phyloP scores from a whole-genome alignment of 495 filamentous ascomycete species.

The Xanthoparmelia taractica region DNA sequence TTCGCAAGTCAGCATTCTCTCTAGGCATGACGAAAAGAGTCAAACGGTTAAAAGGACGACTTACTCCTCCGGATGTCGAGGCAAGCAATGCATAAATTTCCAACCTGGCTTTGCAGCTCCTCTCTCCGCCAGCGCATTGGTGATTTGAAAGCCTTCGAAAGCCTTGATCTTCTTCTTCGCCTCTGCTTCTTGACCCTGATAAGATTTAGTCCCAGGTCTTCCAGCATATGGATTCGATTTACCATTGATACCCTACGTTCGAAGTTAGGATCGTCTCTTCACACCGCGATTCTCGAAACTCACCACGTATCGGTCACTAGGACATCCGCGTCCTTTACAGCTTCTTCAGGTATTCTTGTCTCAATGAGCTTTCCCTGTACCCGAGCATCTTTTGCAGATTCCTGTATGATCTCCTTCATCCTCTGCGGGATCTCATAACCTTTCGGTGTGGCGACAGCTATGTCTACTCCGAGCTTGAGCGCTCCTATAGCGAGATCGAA shows the following conservation, averaged over 20 bases:
- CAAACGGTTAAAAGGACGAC: not conserved
- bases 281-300: conserved; percentile 54
- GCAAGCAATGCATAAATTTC: conserved; percentile 99
- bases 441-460: conserved; percentile 77
- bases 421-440: conserved; percentile 67
- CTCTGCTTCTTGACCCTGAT: conserved; percentile 79
- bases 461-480: conserved; percentile 74
- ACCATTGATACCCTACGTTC: conserved; percentile 4
- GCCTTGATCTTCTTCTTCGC: conserved; percentile 62
- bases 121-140: conserved; percentile 65
- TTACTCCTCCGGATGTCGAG: conserved; percentile 79
- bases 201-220: not conserved
- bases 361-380: conserved; percentile 61
- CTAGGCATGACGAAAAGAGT: not conserved
- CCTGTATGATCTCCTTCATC: conserved; percentile 62
- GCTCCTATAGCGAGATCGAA: conserved; percentile 85
- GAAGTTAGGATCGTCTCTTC: not conserved
- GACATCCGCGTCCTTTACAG: conserved; percentile 79
- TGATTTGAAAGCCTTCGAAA: conserved; percentile 88
- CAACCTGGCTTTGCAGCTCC: conserved; percentile 83
- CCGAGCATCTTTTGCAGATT: conserved; percentile 47
- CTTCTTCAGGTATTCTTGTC: conserved; percentile 75
- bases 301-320: conserved; percentile 91
- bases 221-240: not conserved
- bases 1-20: not conserved